Conservation (phyloP, 2,329 filamentous ascomycete genomes). For the Coniochaeta sp. region DNA sequence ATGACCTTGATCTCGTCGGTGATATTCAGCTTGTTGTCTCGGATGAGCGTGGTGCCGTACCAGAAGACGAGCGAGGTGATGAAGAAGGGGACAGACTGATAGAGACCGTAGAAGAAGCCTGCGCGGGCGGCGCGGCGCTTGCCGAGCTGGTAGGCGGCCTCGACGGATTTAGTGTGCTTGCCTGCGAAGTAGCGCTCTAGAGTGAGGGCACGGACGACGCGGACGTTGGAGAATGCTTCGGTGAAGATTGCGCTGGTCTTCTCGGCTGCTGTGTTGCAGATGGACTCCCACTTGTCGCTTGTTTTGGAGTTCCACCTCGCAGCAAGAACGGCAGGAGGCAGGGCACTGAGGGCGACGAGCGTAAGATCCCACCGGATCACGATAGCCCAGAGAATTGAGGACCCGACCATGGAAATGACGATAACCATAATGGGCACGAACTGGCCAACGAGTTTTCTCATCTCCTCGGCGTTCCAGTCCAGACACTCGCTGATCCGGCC, state of each 20-base stretch:
- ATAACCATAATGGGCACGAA: slow-evolving; percentile 67
- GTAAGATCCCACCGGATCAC: slow-evolving; percentile 72
- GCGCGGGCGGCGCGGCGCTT: slow-evolving; percentile 58
- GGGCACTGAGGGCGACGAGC: slow-evolving; percentile 62
- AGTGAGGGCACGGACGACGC: slow-evolving; percentile 67
- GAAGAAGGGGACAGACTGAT: slow-evolving; percentile 64
- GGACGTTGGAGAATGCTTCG: slow-evolving; percentile 73
- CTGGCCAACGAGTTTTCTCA: slow-evolving; percentile 72
- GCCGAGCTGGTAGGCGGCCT: slow-evolving; percentile 51
- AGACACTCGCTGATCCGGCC: slow-evolving; percentile 62
- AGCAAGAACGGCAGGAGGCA: slow-evolving; percentile 59
- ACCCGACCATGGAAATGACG: slow-evolving; percentile 56
- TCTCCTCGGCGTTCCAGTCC: slow-evolving; percentile 79
- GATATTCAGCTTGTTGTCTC: slow-evolving; percentile 38
- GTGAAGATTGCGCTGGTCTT: slow-evolving; percentile 55
- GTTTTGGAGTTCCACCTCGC: slow-evolving; percentile 59
- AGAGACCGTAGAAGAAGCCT: slow-evolving; percentile 69
- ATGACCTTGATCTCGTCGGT: slow-evolving; percentile 65
- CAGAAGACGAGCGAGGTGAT: slow-evolving; percentile 76
- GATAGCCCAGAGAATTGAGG: slow-evolving; percentile 70
- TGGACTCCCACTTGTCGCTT: slow-evolving; percentile 65
- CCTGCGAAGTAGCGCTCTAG: slow-evolving; percentile 64
- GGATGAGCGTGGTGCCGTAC: slow-evolving; percentile 64
- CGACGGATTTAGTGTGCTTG: slow-evolving; percentile 51
- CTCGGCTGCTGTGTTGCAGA: slow-evolving; percentile 56